Base-by-base conservation (phyloP, 148 eudicot species). In the Drosera capensis region DNA sequence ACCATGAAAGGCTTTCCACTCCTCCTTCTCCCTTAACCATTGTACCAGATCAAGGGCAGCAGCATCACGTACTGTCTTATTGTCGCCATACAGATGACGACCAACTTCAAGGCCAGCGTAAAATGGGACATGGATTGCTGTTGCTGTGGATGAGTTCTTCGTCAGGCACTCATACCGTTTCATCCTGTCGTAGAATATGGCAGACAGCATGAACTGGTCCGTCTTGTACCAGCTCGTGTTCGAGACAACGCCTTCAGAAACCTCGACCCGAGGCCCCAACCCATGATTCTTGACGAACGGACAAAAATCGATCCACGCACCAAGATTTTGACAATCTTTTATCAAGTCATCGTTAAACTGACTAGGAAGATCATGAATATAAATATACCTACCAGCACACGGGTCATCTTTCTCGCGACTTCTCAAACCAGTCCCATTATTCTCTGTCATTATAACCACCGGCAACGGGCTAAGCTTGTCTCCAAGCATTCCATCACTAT, bases 111-210 rank as follows among this genome's bases (percentile, higher is more conserved):
- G 25, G 1, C 80, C 75, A 5, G 72, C 58, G 3, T 70, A 74
- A 15, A 43, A 74, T 2, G 80, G 80, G 0, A 72, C 70, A 14
- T 49, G 70, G 7, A 74, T 44, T 0, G 70, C 70, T 1, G 75
- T 50, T 1, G 75, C 80, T 6, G 50, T 1, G 0, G 60, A 25
- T 0, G 72, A 74, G 23, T 65, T 48, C 1, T 13, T 48, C 1
- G 80, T 74, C 29, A 70, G 30, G 31, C 80, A 74, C 31, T 66
- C 54, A 18, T 73, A 73, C 17, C 48, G 48, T 42, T 65, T 64
- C 78, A 72, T 59, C 2, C 78, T 44, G 0, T 49, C 18, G 23
- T 64, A 63, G 43, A 68, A 72, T 20, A 67, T 71, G 17, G 67
- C 48, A 18, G 64, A 57, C 3, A 63, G 31, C 55, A 54, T 49